Conservation (phyloP, 129 eudicot genomes). For the Oenanthe sinensis region DNA sequence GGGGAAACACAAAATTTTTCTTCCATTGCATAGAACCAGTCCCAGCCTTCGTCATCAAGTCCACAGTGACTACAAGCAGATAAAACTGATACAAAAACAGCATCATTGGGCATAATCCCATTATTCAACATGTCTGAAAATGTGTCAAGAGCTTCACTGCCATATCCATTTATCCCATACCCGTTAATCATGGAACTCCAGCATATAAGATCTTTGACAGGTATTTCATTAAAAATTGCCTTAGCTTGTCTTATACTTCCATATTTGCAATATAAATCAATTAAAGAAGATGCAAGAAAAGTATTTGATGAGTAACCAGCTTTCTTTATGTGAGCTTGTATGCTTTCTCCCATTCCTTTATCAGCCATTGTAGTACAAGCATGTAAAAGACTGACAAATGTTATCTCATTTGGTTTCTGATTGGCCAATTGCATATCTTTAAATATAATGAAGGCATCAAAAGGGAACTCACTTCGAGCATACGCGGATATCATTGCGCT, state of each 20-base stretch:
- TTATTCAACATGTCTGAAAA: conserved; percentile 36
- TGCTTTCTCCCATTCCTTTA: conserved; percentile 36
- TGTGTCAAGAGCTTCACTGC: conserved; percentile 35
- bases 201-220: conserved; percentile 33
- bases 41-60: conserved; percentile 42
- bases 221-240: conserved; percentile 30
- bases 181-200: conserved; percentile 66
- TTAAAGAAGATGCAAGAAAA: conserved; percentile 32
- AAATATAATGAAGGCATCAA: conserved; percentile 20
- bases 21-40: conserved; percentile 39
- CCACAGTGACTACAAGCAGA: conserved; percentile 53
- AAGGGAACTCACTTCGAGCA: conserved; percentile 31
- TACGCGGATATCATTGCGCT: conserved; percentile 45
- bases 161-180: conserved; percentile 42
- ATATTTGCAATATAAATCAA: conserved; percentile 45
- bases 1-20: conserved; percentile 28
- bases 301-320: conserved; percentile 31
- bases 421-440: conserved; percentile 33
- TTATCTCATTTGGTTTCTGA: conserved; percentile 44
- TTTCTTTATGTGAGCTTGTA: conserved; percentile 38
- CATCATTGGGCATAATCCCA: conserved; percentile 36
- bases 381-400: conserved; percentile 37
- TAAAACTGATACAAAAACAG: conserved; percentile 38
- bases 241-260: conserved; percentile 32
- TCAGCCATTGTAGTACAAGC: conserved; percentile 34